Evolutionary conservation across 805 yeast genomes (phyloP).

Genomic region (Spencermartinsiella europaea): DNA sequence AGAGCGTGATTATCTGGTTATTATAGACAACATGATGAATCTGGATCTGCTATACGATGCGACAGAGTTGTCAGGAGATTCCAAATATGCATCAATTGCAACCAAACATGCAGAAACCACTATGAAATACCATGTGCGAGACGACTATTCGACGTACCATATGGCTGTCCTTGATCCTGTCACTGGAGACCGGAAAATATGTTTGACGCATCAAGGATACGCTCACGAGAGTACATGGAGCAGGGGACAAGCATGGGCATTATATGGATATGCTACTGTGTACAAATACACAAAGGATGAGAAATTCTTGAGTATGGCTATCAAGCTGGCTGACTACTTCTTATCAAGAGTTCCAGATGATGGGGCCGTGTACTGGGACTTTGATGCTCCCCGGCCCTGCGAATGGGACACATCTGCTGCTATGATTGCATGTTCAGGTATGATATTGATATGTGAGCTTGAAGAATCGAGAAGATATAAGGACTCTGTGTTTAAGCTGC

Average conservation of each 20-base stretch:
- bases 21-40: no score
- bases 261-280: constrained; percentile 28
- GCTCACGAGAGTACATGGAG: constrained; percentile 30
- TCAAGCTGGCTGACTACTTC: constrained; percentile 25
- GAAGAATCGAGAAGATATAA: constrained; percentile 18
- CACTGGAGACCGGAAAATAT: constrained; percentile 24
- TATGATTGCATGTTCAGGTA: constrained; percentile 29
- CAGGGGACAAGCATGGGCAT: constrained; percentile 34
- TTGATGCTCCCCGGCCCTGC: constrained; percentile 22
- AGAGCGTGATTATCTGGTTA: constrained; percentile 27
- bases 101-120: constrained; percentile 32
- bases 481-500: constrained; percentile 18
- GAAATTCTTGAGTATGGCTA: constrained; percentile 27
- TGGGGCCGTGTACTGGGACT: constrained; percentile 25
- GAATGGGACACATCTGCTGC: constrained; percentile 31
- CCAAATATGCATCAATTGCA: constrained; percentile 25
- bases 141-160: constrained; percentile 30
- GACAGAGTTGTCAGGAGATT: constrained; percentile 28
- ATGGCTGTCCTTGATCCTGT: constrained; percentile 24
- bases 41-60: constrained; percentile 29
- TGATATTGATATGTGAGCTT: constrained; percentile 24
- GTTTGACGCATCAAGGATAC: constrained; percentile 31
- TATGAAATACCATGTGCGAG: constrained; percentile 17
- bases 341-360: constrained; percentile 22
- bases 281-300: constrained; percentile 27